Evolutionary conservation across 331 rosid genomes (phyloP).

Genomic region (Erythrophleum ivorense): DNA sequence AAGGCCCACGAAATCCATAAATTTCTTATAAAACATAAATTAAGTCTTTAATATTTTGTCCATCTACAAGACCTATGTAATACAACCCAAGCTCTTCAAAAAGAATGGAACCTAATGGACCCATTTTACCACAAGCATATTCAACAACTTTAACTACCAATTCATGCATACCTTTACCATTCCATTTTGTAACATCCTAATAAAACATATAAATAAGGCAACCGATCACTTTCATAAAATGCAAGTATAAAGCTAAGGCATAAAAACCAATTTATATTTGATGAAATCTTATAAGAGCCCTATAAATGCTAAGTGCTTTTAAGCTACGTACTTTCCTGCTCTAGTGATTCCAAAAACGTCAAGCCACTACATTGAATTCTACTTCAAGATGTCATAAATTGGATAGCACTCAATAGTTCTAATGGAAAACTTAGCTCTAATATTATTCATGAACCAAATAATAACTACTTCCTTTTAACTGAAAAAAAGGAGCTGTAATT

Average conservation of each 20-base stretch:
- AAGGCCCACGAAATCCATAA: conserved; percentile 90
- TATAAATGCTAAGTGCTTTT: too few relatives aligned
- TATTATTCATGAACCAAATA: too few relatives aligned
- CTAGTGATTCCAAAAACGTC: too few relatives aligned
- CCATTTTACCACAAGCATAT: conserved; percentile 95
- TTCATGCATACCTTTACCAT: conserved; percentile 89
- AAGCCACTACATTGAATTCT: too few relatives aligned
- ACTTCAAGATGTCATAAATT: too few relatives aligned
- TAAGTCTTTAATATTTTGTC: conserved; percentile 83
- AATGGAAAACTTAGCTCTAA: too few relatives aligned
- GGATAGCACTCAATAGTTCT: too few relatives aligned
- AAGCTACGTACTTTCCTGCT: too few relatives aligned
- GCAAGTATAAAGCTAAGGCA: conserved; percentile 16
- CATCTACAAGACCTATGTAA: conserved; percentile 95
- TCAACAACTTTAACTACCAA: conserved; percentile 96
- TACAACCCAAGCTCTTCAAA: conserved; percentile 93
- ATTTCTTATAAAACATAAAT: conserved; percentile 82
- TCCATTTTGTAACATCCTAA: conserved; percentile 87
- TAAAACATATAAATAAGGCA: conserved; percentile 1
- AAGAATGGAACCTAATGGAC: conserved; percentile 89
- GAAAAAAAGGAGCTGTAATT: too few relatives aligned
- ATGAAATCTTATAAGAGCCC: neutral
- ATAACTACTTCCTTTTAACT: too few relatives aligned
- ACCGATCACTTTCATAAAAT: conserved; percentile 21
- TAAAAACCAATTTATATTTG: neutral